Percentiles rank a stretch among this genome's conserved stretches.
Conservation (phyloP, 1,284 basidiomycete species). For the Ceratobasidium sp. region DNA sequence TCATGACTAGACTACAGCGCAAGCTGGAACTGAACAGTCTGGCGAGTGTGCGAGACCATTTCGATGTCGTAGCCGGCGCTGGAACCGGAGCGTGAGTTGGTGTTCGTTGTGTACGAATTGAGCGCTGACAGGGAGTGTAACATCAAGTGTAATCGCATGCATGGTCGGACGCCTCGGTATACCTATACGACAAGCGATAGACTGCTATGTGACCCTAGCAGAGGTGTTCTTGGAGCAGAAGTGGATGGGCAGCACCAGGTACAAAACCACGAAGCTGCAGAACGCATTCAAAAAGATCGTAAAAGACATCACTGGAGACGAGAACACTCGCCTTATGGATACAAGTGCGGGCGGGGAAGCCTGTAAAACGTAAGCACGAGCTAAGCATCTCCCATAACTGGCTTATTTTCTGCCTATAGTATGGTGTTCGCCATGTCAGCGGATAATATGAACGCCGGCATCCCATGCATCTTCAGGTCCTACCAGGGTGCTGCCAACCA, state of each 20-base stretch:
- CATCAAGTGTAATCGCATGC: too few species aligned
- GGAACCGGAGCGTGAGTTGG: too few species aligned
- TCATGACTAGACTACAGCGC: too few species aligned
- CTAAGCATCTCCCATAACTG: too few species aligned
- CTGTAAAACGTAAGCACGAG: slow-evolving; percentile 1
- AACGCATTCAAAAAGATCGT: not conserved
- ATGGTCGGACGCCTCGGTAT: not conserved
- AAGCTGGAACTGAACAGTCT: too few species aligned
- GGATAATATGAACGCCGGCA: too few species aligned
- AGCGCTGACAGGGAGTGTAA: too few species aligned
- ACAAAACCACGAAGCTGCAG: slow-evolving; percentile 1
- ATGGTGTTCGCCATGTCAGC: slow-evolving; percentile 8
- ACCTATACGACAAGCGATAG: not conserved
- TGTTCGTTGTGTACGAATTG: too few species aligned
- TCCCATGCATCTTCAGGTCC: too few species aligned
- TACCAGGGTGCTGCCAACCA: too few species aligned
- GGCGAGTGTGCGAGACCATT: too few species aligned
- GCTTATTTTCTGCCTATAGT: not conserved
- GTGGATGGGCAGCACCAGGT: not conserved
- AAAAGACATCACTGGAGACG: not conserved
- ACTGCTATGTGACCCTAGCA: not conserved
- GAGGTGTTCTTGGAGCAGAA: not conserved
- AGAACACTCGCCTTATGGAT: not conserved
- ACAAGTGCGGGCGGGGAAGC: not conserved
- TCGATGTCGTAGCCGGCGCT: too few species aligned